These are phyloP conservation scores for Thalassiosira allenii DNA, from an alignment of 352 stramenopile species.

Conservation along the genomic window DNA sequence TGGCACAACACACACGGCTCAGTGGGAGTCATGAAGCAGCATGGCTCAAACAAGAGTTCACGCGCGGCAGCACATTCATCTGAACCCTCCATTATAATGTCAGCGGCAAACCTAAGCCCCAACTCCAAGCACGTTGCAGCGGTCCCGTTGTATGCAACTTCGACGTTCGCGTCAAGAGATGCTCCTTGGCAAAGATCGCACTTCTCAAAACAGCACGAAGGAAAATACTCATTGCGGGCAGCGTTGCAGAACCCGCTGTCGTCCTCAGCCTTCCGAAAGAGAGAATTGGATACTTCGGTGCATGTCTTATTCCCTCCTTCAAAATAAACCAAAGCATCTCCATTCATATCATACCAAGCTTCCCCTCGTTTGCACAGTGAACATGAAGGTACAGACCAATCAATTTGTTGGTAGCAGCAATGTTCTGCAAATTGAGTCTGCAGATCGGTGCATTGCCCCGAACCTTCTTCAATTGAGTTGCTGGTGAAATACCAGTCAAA, in stretches of 20 bases:
- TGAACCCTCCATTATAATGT: slow-evolving; percentile 60
- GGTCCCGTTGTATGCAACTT: slow-evolving; percentile 61
- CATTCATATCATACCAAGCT: slow-evolving; percentile 62
- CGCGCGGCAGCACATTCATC: slow-evolving; percentile 53
- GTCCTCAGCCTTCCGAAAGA: slow-evolving; percentile 68
- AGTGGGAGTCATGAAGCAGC: slow-evolving; percentile 53
- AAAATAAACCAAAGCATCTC: slow-evolving; percentile 50
- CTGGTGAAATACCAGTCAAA: slow-evolving; percentile 71
- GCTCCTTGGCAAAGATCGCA: slow-evolving; percentile 63
- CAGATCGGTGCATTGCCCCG: slow-evolving; percentile 53
- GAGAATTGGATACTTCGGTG: slow-evolving; percentile 60
- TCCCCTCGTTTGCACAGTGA: slow-evolving; percentile 65
- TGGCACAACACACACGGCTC: slow-evolving; percentile 62
- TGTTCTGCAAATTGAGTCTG: slow-evolving; percentile 36
- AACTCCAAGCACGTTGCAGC: slow-evolving; percentile 60
- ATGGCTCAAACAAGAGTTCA: slow-evolving; percentile 55
- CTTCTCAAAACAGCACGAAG: slow-evolving; percentile 62
- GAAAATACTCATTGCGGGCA: slow-evolving; percentile 52
- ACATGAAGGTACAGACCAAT: slow-evolving; percentile 61
- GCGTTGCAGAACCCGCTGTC: slow-evolving; percentile 53
- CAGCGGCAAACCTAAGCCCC: slow-evolving; percentile 48
- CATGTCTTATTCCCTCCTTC: slow-evolving; percentile 55
- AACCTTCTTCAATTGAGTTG: slow-evolving; percentile 60
- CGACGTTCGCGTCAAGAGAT: slow-evolving; percentile 60
- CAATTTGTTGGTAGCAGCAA: slow-evolving; percentile 64